Evolutionary conservation across 73 alveolate genomes (phyloP), one percentile per base, ranked within the genome.

Genomic region (Urostyla sp.): DNA sequence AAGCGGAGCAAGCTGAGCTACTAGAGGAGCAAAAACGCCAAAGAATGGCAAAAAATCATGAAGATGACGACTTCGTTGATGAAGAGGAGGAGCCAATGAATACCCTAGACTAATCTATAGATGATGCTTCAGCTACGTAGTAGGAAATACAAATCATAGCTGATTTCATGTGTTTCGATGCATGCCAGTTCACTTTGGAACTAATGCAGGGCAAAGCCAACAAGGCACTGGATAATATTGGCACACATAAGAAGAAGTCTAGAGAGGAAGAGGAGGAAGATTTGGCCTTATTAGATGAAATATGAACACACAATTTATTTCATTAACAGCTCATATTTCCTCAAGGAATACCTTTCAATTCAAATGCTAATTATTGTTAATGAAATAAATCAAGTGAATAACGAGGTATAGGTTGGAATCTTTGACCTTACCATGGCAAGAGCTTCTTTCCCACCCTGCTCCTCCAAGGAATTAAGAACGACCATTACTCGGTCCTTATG

Each of bases 91-190:
- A 73, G 32, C 50, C 35, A 2, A 52, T 61, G 0, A 51, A 26
- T 60, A 50, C 67, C 5, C n/a, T 35, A 24, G 85, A 73, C 18
- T 73, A 73, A 37, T 35, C 61, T 48, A 52, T 24, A 23, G 85
- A 73, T 27, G 75, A 35, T 8, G 85, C 67, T 45, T 50, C 56
- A 8, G n/a, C 57, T 18, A 30, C 45, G 6, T 20, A 81, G 32
- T 37, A 81, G 50, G 85, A 80, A 37, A 61, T 81, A 40, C 51
- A 34, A 8, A 16, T 28, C 13, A 59, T 81, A 8, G 85, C 91
- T 1, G 91, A 81, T 23, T 86, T 86, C 84, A 28, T 46, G 21
- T 76, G 89, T 51, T 66, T 73, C 28, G 94, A 86, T 28, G 84
- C 75, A 0, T 59, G 66, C 0, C 61, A 49, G 27, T 86, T 86